phyloP scores from a whole-genome alignment of 176 grass and related monocot genomes.

The Urochloa ruziziensis region DNA sequence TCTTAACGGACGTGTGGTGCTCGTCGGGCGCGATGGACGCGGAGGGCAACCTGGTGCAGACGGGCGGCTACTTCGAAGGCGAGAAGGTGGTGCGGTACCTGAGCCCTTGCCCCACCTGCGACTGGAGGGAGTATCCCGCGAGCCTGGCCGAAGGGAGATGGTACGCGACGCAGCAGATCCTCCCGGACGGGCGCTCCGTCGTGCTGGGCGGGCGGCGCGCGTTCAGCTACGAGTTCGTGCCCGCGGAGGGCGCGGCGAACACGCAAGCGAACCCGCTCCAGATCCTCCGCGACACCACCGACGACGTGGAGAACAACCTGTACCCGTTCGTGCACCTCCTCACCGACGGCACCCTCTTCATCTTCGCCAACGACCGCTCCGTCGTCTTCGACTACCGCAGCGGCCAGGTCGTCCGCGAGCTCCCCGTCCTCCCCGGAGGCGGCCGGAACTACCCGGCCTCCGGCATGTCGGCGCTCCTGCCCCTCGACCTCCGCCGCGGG shows the following conservation, averaged over 20 bases:
- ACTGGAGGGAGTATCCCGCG: constrained; percentile 47
- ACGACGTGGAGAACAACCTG: constrained; percentile 84
- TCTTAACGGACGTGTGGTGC: constrained; percentile 59
- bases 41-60: constrained; percentile 50
- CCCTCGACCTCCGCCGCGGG: constrained; percentile 53
- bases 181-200: constrained; percentile 63
- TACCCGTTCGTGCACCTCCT: constrained; percentile 90
- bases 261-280: not conserved
- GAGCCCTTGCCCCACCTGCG: constrained; percentile 29
- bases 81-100: constrained; percentile 46
- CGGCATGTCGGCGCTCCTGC: constrained; percentile 74
- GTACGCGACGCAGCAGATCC: constrained; percentile 66
- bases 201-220: constrained; percentile 68
- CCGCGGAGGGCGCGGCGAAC: constrained; percentile 48
- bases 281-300: constrained; percentile 63
- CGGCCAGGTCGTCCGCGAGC: constrained; percentile 48
- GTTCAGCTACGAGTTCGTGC: constrained; percentile 78
- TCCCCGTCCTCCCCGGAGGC: constrained; percentile 58
- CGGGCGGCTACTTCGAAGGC: constrained; percentile 58
- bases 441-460: constrained; percentile 78
- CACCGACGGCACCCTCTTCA: constrained; percentile 69
- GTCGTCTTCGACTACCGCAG: constrained; percentile 51
- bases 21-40: constrained; percentile 50
- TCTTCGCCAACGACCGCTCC: constrained; percentile 84
- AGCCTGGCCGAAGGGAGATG: constrained; percentile 53